Base-by-base conservation (phyloP, 768 basidiomycete genomes). In the Suillus paluster region DNA sequence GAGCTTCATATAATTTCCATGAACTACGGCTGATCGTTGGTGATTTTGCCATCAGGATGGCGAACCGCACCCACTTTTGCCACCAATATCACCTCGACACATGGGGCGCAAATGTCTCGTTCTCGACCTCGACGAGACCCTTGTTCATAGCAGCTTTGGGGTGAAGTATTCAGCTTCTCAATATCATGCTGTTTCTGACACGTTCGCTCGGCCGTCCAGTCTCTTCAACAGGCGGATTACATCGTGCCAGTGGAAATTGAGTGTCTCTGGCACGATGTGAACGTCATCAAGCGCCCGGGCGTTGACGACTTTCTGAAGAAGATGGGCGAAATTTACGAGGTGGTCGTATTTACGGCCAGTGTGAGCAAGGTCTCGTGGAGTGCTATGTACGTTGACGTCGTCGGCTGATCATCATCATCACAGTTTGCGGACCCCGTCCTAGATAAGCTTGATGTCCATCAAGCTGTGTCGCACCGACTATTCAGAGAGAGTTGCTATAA, bases 401-500 rank as follows among this genome's bases (percentile, higher is more conserved):
- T 15, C 34, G n/a, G 36, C 34, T 36, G 21, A 53, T 53, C 2
- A 23, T 36, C 54, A 57, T 54, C 66, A 42, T 54, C 60, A n/a
- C 69, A 96, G 94, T 97, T 97, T 76, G 95, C 95, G 58, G 95
- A 97, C 72, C 95, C 95, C 5, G 95, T 97, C 7, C 81, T 97
- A 45, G 95, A 97, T 80, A 95, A 94, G 71, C 83, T 97, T 53
- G 95, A 97, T 71, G 80, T 90, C 30, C 88, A 94, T 76, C 88
- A 86, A 64, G 94, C 93, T 9, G 94, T 97, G 46, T 80, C 90
- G 33, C 94, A 97, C 74, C 85, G 95, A 60, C 79, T 97, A 39
- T 97, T 96, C 85, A 81, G 95, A 64, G 95, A 97, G 77, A 94
- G 92, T 71, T 97, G 95, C 76, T 97, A 95, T 74, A 96, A 94